Percentiles rank a stretch among this genome's conserved stretches.
phyloP scores from a whole-genome alignment of 202 grass and related monocot species.

The Elaeis oleifera region DNA sequence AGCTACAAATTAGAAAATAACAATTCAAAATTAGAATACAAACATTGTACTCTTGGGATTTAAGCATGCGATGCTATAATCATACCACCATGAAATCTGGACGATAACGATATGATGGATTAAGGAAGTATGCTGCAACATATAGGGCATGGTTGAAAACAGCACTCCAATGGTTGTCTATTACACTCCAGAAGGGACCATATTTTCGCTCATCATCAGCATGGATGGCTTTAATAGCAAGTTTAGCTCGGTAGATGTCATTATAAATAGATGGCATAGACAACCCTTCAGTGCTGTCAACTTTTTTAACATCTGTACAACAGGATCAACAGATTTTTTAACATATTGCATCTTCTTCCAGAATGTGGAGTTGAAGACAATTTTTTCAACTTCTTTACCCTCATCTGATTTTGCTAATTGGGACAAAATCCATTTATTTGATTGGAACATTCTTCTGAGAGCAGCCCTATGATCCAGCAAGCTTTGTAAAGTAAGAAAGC shows the following conservation, averaged over 20 bases:
- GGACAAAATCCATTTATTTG: slow-evolving; percentile 18
- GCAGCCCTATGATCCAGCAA: slow-evolving; percentile 18
- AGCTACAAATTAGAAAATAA: slow-evolving; percentile 23
- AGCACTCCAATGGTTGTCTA: slow-evolving; percentile 21
- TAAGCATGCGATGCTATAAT: not conserved
- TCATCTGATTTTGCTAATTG: slow-evolving; percentile 25
- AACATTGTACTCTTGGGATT: not conserved
- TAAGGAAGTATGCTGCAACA: slow-evolving; percentile 34
- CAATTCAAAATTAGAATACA: not conserved
- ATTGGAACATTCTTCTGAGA: slow-evolving; percentile 24
- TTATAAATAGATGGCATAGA: slow-evolving; percentile 25
- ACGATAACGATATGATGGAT: slow-evolving; percentile 21
- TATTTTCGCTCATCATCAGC: slow-evolving; percentile 21
- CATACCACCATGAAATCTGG: slow-evolving; percentile 30
- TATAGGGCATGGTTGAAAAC: slow-evolving; percentile 26
- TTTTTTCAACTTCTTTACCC: slow-evolving; percentile 23
- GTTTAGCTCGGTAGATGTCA: slow-evolving; percentile 17
- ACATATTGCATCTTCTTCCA: slow-evolving; percentile 30
- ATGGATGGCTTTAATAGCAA: slow-evolving; percentile 19
- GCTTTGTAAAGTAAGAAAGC: slow-evolving; percentile 17
- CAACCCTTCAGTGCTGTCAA: slow-evolving; percentile 2
- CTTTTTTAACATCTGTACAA: slow-evolving; percentile 10
- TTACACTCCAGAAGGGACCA: slow-evolving; percentile 18
- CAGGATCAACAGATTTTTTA: slow-evolving; percentile 14
- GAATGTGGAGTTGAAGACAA: slow-evolving; percentile 15